These are phyloP conservation scores for Aspergillus cavernicola DNA, from an alignment of 495 filamentous ascomycete species.

Conservation along the genomic window DNA sequence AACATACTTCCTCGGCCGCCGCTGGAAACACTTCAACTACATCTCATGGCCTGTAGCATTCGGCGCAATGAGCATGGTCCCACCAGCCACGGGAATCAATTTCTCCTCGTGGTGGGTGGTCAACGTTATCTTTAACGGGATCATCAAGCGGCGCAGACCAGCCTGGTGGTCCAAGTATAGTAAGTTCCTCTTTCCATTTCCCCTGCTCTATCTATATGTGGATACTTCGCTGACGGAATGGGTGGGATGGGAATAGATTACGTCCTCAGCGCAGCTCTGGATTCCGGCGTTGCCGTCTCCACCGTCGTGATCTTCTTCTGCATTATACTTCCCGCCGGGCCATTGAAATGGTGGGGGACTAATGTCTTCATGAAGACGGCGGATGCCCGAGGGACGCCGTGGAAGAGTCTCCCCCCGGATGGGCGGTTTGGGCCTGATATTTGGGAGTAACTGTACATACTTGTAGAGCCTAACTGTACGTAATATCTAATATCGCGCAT, in stretches of 20 bases:
- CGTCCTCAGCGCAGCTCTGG: conserved; percentile 57
- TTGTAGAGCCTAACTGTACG: background rate
- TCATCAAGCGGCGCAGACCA: conserved; percentile 52
- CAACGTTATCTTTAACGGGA: conserved; percentile 61
- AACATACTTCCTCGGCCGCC: conserved; percentile 53
- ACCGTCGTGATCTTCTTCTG: conserved; percentile 65
- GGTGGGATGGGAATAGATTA: too few relatives aligned
- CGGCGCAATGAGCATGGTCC: conserved; percentile 59
- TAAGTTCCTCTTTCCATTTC: conserved; percentile 29
- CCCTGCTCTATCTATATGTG: conserved; percentile 30
- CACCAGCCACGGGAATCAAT: conserved; percentile 64
- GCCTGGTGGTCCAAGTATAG: conserved; percentile 64
- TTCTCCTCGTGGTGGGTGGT: conserved; percentile 68
- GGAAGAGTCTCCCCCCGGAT: conserved; percentile 29
- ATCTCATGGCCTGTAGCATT: conserved; percentile 67
- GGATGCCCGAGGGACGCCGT: conserved; percentile 45
- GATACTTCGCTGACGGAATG: too few relatives aligned
- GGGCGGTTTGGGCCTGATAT: conserved; percentile 60
- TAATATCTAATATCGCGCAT: background rate
- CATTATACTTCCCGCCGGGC: conserved; percentile 60
- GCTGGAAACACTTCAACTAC: conserved; percentile 51
- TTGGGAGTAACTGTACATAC: conserved; percentile 27
- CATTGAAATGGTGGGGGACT: conserved; percentile 69
- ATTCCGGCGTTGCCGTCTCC: conserved; percentile 58
- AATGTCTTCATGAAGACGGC: conserved; percentile 44